These are phyloP conservation scores for Claviceps cyperi DNA, from an alignment of 2,329 filamentous ascomycete genomes.

Conservation along the genomic window DNA sequence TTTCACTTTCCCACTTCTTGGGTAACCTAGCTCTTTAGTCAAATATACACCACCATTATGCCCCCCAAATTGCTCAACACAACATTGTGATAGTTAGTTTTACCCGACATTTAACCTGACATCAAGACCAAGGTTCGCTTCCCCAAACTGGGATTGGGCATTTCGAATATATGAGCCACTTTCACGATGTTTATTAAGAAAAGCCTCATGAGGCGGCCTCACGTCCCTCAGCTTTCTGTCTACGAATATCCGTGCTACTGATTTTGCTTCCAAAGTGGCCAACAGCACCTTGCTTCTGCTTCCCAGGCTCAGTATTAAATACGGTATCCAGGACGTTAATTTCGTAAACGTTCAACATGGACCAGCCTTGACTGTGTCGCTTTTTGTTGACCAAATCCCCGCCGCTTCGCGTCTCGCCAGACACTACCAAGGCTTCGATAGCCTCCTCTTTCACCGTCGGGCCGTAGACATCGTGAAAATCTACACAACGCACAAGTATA, in stretches of 20 bases:
- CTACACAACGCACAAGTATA: conserved; percentile 61
- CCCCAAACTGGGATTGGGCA: background rate
- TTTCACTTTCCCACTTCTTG: too few species aligned
- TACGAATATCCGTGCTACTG: conserved; percentile 75
- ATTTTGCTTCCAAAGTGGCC: conserved; percentile 70
- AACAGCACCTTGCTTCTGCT: conserved; percentile 19
- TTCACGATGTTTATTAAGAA: background rate
- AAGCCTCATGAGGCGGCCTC: background rate
- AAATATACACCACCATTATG: too few species aligned
- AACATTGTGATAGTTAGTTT: too few species aligned
- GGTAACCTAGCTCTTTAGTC: too few species aligned
- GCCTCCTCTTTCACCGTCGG: conserved; percentile 73
- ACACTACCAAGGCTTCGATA: conserved; percentile 73
- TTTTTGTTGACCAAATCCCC: conserved; percentile 79
- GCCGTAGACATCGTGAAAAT: conserved; percentile 78
- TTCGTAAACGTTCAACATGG: conserved; percentile 63
- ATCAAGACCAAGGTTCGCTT: background rate
- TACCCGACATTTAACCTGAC: too few species aligned
- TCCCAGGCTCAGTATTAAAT: conserved; percentile 27
- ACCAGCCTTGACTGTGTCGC: conserved; percentile 62
- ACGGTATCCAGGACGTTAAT: conserved; percentile 69
- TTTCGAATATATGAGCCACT: background rate
- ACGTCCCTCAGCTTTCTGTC: conserved; percentile 15
- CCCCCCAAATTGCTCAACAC: too few species aligned
- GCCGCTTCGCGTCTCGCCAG: conserved; percentile 72